These are phyloP conservation scores for Hyphopichia homilentoma DNA, from an alignment of 805 yeast genomes.

Conservation along the genomic window DNA sequence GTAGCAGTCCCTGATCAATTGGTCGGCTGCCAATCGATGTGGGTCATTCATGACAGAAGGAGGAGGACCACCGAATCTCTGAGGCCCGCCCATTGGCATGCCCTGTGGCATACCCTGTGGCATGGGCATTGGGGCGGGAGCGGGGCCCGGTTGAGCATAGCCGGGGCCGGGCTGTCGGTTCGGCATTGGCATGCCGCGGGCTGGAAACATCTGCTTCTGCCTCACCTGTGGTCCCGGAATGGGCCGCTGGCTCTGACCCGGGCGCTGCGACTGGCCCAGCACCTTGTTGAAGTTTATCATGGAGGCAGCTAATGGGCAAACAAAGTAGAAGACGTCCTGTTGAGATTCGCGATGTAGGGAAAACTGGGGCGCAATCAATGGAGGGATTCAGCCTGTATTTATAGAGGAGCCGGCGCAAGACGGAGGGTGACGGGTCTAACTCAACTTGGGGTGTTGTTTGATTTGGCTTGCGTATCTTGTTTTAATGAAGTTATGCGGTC, in stretches of 20 bases:
- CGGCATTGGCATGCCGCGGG: not conserved
- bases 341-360: too few species aligned
- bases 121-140: not conserved
- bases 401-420: too few species aligned
- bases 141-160: not conserved
- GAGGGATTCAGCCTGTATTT: too few species aligned
- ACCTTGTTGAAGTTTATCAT: slow-evolving; percentile 2
- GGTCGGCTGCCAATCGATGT: slow-evolving; percentile 23
- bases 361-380: too few species aligned
- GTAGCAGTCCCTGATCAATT: slow-evolving; percentile 36
- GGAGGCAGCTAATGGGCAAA: too few species aligned
- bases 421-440: too few species aligned
- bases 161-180: slow-evolving; percentile 1
- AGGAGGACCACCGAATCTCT: slow-evolving; percentile 2
- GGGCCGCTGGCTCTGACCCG: slow-evolving; percentile 1
- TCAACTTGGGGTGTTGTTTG: too few species aligned
- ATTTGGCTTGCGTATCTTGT: too few species aligned
- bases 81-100: slow-evolving; percentile 1
- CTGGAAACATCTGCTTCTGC: not conserved
- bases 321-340: too few species aligned
- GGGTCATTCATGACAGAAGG: slow-evolving; percentile 3
- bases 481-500: too few species aligned
- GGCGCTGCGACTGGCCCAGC: slow-evolving; percentile 1
- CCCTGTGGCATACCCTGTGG: slow-evolving; percentile 1
- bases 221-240: not conserved